These are phyloP conservation scores for Globisporangium paroecandrum DNA, from an alignment of 352 stramenopile species.

Conservation along the genomic window DNA sequence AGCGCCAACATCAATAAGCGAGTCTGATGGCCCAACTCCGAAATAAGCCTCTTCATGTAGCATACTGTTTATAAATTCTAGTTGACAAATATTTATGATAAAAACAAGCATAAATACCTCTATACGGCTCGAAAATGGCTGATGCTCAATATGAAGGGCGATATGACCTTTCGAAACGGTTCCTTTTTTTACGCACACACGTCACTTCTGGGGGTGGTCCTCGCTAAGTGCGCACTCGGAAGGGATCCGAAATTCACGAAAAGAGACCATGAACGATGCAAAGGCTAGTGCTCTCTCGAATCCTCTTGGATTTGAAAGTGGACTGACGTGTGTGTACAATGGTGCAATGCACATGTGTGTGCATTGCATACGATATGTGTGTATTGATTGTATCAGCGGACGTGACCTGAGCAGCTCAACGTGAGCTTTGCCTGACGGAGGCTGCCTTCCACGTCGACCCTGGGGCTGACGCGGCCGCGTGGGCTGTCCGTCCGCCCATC, in stretches of 20 bases:
- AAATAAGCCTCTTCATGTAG: not conserved
- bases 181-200: slow-evolving; percentile 1
- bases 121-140: not conserved
- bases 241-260: not conserved
- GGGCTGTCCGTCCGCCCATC: not conserved
- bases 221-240: slow-evolving; percentile 1
- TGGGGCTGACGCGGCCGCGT: not conserved
- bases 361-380: not conserved
- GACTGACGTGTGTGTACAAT: not conserved
- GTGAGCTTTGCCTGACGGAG: not conserved
- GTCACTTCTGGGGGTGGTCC: not conserved
- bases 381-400: not conserved
- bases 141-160: not conserved
- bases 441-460: not conserved
- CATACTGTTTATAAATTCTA: not conserved
- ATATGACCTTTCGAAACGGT: not conserved
- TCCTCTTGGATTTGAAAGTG: slow-evolving; percentile 8
- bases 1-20: slow-evolving; percentile 7
- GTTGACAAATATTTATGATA: not conserved
- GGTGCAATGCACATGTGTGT: not conserved
- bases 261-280: not conserved
- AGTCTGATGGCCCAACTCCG: not conserved
- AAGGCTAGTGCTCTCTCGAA: not conserved
- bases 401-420: not conserved
- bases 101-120: not conserved